Evolutionary conservation across 257 asterid genomes (phyloP).

Genomic region (Ajuga chamaepitys): DNA sequence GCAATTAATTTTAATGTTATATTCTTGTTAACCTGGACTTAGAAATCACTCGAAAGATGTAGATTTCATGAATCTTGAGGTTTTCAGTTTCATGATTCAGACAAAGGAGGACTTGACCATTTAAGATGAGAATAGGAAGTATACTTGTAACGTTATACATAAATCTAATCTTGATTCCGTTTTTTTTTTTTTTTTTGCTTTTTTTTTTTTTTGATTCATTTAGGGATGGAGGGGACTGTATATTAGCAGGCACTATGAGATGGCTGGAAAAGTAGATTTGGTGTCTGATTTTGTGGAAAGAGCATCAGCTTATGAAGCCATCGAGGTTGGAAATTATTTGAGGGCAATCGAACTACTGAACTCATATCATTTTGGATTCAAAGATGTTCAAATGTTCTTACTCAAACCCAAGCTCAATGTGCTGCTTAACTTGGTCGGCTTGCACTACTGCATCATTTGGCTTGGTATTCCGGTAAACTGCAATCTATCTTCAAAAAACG

Average conservation of each 20-base stretch:
- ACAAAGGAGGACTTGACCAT: background rate
- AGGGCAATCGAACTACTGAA: constrained; percentile 49
- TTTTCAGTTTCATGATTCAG: background rate
- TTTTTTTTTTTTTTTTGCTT: background rate
- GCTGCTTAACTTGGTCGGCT: constrained; percentile 66
- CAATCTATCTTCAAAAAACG: background rate
- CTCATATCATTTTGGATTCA: constrained; percentile 54
- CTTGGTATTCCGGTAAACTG: constrained; percentile 52
- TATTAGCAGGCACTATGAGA: constrained; percentile 52
- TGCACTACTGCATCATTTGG: constrained; percentile 70
- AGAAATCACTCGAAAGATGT: background rate
- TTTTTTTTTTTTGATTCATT: background rate
- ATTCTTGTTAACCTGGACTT: background rate
- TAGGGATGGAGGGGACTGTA: constrained; percentile 75
- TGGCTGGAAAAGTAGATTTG: constrained; percentile 45
- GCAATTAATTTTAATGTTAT: background rate
- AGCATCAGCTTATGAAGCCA: constrained; percentile 51
- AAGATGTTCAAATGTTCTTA: constrained; percentile 55
- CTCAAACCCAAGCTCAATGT: constrained; percentile 55
- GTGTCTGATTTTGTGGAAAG: constrained; percentile 38
- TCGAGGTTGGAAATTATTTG: constrained; percentile 67
- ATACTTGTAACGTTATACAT: background rate
- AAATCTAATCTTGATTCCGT: background rate
- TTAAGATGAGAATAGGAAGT: background rate
- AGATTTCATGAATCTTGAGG: background rate